Conservation (phyloP, 2,329 filamentous ascomycete species). For the Salinomyces thailandicus region DNA sequence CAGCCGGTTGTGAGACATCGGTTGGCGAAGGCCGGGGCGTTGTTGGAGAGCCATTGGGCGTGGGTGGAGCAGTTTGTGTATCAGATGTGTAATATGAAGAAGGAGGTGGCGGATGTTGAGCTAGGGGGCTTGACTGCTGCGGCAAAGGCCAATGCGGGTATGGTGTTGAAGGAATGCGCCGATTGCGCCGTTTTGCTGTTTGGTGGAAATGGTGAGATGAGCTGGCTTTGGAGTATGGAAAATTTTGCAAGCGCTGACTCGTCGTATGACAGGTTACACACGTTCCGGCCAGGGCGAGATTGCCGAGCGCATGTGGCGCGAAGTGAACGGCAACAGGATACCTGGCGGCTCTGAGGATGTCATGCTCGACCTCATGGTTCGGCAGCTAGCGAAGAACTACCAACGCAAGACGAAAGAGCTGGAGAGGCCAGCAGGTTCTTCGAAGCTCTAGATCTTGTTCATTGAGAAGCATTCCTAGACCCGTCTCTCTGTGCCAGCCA, state of each 20-base stretch:
- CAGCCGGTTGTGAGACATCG: constrained; percentile 64
- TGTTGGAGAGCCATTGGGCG: constrained; percentile 59
- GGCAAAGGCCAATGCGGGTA: constrained; percentile 61
- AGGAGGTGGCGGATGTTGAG: constrained; percentile 50
- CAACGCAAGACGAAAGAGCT: constrained; percentile 46
- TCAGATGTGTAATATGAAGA: constrained; percentile 52
- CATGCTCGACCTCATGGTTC: constrained; percentile 56
- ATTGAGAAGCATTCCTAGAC: not conserved
- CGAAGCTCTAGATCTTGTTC: constrained; percentile 30
- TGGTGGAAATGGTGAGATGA: constrained; percentile 61
- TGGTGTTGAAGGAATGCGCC: constrained; percentile 61
- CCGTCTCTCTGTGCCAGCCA: not conserved
- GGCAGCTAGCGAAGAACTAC: constrained; percentile 62
- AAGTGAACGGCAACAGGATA: constrained; percentile 15
- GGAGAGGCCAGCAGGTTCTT: constrained; percentile 32
- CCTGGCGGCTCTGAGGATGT: constrained; percentile 61
- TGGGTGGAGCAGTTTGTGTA: constrained; percentile 65
- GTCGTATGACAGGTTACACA: constrained; percentile 40
- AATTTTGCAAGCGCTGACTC: too few species aligned
- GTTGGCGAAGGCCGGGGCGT: constrained; percentile 58
- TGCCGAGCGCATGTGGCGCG: constrained; percentile 49
- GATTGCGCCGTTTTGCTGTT: constrained; percentile 60
- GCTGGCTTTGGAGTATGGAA: too few species aligned
- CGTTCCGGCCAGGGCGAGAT: constrained; percentile 59
- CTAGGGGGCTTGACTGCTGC: constrained; percentile 63